Evolutionary conservation across 1,284 basidiomycete species (phyloP), one percentile per base, ranked within the genome.

Genomic region (Ustilago xerochloae): DNA sequence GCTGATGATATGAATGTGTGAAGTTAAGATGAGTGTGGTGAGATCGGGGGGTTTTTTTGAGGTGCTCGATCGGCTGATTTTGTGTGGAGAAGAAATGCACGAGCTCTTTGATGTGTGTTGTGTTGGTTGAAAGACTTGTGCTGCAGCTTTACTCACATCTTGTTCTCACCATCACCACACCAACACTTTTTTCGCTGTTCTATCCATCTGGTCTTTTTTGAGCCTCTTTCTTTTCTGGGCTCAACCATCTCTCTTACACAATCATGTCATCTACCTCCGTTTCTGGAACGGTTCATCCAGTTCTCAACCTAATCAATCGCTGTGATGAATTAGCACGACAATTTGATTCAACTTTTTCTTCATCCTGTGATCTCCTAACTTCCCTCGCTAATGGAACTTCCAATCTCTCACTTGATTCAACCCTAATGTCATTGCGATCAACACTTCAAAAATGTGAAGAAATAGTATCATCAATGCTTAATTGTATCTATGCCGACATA

Each of bases 231-330:
- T 10, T 33, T 15, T n/a, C n/a, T n/a, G n/a, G n/a, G n/a, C n/a
- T n/a, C n/a, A n/a, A 33, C 32, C 32, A 33, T 33, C 32, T 10
- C 32, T 2, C 32, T 9, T 15, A 33, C 32, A 3, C 16, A 9
- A 9, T 33, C 10, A 33, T 15, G 16, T 41, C 6, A n/a, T 41
- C 38, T 20, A 18, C 7, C 18, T 43, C 41, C 6, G 7, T n/a
- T 5, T 20, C 5, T 4, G 24, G n/a, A 7, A 28, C 28, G 0
- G 56, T 63, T 12, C 70, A 77, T 30, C 74, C 70, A 0, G 74
- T 77, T 6, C 48, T 77, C 0, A 53, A 18, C 9, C 63, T 77
- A 2, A 63, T 77, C 47, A 68, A 64, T 16, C 51, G 53, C 3
- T 72, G 70, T 43, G 74, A 77, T 24, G 43, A 43, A 4, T 48